A percentile compares a stretch with the other conserved stretches of the same genome.
Evolutionary conservation across 805 yeast species (phyloP).

Genomic region (Komagataella kurtzmanii): DNA sequence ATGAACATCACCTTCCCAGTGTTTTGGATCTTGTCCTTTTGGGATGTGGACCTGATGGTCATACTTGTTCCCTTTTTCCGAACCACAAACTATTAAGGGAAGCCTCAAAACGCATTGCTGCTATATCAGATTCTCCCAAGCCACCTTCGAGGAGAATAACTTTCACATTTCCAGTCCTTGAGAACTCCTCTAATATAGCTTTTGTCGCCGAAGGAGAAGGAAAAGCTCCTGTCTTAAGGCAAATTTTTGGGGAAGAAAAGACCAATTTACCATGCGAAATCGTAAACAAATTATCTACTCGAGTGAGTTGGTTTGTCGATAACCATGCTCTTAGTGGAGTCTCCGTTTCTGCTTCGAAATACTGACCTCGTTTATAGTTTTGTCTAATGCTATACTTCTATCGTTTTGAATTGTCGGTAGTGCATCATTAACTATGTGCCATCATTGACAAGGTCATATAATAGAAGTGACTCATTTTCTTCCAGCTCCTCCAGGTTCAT

Average conservation of each 20-base stretch:
- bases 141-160: constrained; percentile 92
- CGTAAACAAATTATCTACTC: constrained; percentile 46
- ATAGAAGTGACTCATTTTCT: constrained; percentile 6
- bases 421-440: constrained; percentile 3
- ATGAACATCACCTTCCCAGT: constrained; percentile 43
- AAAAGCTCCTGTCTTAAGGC: constrained; percentile 58
- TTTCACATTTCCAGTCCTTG: constrained; percentile 67
- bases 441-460: constrained; percentile 3
- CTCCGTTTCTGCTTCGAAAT: constrained; percentile 9
- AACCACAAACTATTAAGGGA: constrained; percentile 60
- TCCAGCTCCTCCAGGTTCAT: constrained; percentile 5
- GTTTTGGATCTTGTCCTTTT: constrained; percentile 55
- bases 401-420: background rate
- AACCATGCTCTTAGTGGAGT: constrained; percentile 64
- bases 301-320: constrained; percentile 77
- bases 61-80: constrained; percentile 88
- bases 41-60: constrained; percentile 96
- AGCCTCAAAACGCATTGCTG: constrained; percentile 35
- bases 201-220: constrained; percentile 87
- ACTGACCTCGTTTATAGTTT: background rate
- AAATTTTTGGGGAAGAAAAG: constrained; percentile 45
- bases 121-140: constrained; percentile 76
- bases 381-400: background rate
- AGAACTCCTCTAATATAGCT: constrained; percentile 38
- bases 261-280: constrained; percentile 54